Conservation (phyloP, 768 basidiomycete species). For the Boletus sp. region DNA sequence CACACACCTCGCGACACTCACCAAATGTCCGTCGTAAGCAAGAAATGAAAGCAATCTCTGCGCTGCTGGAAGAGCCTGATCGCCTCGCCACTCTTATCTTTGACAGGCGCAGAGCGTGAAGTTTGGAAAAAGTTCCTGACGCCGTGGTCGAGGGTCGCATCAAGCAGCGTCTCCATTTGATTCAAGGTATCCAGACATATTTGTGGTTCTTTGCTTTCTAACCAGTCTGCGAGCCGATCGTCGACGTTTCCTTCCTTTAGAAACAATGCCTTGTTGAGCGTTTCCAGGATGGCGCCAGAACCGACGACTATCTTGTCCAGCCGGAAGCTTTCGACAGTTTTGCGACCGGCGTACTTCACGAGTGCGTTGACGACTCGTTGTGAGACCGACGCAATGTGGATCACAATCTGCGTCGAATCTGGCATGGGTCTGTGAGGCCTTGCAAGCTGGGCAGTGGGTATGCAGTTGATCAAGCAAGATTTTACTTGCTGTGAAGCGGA, state of each 20-base stretch:
- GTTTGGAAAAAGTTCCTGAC: background rate
- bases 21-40: constrained; percentile 3
- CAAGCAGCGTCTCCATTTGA: constrained; percentile 1
- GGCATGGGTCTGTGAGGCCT: background rate
- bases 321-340: constrained; percentile 1
- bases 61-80: constrained; percentile 5
- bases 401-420: background rate
- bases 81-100: background rate
- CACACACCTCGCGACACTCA: background rate
- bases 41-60: background rate
- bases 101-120: too few species aligned
- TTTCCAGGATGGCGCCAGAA: constrained; percentile 1
- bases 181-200: constrained; percentile 5
- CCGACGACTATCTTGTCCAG: constrained; percentile 8
- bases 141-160: background rate
- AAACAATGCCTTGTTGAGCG: background rate
- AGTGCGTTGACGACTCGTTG: constrained; percentile 1
- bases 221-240: constrained; percentile 4
- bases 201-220: background rate
- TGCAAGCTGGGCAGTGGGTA: too few species aligned
- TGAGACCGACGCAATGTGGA: constrained; percentile 6
- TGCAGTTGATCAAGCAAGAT: too few species aligned
- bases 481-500: too few species aligned
- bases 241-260: background rate
- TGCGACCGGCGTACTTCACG: background rate